These are phyloP conservation scores for Fusarium dlaminii DNA, from an alignment of 2,329 filamentous ascomycete genomes.

Conservation along the genomic window DNA sequence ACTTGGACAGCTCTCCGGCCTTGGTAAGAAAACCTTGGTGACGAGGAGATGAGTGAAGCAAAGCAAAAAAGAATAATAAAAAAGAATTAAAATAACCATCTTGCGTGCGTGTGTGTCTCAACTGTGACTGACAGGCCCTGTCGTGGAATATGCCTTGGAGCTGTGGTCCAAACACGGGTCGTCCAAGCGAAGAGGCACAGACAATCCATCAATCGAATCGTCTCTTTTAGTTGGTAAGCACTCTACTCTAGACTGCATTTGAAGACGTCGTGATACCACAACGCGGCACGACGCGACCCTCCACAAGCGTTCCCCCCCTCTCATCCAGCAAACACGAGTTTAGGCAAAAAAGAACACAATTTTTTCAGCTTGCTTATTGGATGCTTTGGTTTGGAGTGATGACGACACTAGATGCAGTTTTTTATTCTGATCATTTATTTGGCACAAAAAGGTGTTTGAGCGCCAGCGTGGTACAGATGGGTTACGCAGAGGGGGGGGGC, in stretches of 20 bases:
- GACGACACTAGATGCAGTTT: neutral
- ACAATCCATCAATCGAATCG: neutral
- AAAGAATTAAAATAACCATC: constrained; percentile 17
- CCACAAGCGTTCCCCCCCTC: neutral
- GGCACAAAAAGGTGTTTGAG: neutral
- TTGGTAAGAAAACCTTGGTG: constrained; percentile 20
- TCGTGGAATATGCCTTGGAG: constrained; percentile 1
- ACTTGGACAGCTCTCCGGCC: constrained; percentile 37
- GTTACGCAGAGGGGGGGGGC: neutral
- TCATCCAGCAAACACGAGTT: neutral
- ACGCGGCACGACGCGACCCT: constrained; percentile 25
- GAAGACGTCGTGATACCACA: constrained; percentile 11
- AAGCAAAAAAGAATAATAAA: constrained; percentile 13
- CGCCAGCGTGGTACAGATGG: neutral
- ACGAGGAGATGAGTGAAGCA: constrained; percentile 24
- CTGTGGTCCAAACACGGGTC: constrained; percentile 17
- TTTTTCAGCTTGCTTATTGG: neutral
- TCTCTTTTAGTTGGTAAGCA: neutral
- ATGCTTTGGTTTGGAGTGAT: neutral
- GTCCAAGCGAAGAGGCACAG: constrained; percentile 20
- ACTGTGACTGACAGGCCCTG: constrained; percentile 11
- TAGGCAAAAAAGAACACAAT: neutral
- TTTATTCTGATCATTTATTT: neutral
- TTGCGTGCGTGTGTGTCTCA: neutral
- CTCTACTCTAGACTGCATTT: neutral